Conservation (phyloP, 2,329 filamentous ascomycete genomes). For the Blumeria hordei region DNA sequence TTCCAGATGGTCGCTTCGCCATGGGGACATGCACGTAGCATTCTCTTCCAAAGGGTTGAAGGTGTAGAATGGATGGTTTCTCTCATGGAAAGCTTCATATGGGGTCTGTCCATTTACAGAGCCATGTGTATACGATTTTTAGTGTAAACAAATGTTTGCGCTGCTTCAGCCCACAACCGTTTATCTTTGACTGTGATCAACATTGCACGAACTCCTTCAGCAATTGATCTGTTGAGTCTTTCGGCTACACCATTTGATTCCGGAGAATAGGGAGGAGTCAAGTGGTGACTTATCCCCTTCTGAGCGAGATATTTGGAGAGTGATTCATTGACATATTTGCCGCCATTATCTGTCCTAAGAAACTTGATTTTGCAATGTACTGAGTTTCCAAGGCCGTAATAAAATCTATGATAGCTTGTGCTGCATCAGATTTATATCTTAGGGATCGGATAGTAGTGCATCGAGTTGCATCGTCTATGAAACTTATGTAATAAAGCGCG, state of each 20-base stretch:
- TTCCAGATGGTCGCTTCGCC: background rate
- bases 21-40: background rate
- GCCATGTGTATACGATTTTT: background rate
- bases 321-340: background rate
- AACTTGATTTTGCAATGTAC: background rate
- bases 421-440: background rate
- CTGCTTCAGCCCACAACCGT: constrained; percentile 1
- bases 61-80: background rate
- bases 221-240: background rate
- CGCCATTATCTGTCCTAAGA: background rate
- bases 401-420: background rate
- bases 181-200: background rate
- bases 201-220: background rate
- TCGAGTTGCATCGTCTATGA: background rate
- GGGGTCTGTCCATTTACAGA: background rate
- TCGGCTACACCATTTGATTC: background rate
- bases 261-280: background rate
- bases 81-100: background rate
- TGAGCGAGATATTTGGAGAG: background rate
- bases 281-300: background rate
- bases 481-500: background rate
- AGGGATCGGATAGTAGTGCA: background rate
- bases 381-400: background rate
- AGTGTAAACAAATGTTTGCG: background rate
- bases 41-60: background rate